These are phyloP conservation scores for Paramecium biaurelia DNA, from an alignment of 73 alveolate genomes.

Conservation along the genomic window DNA sequence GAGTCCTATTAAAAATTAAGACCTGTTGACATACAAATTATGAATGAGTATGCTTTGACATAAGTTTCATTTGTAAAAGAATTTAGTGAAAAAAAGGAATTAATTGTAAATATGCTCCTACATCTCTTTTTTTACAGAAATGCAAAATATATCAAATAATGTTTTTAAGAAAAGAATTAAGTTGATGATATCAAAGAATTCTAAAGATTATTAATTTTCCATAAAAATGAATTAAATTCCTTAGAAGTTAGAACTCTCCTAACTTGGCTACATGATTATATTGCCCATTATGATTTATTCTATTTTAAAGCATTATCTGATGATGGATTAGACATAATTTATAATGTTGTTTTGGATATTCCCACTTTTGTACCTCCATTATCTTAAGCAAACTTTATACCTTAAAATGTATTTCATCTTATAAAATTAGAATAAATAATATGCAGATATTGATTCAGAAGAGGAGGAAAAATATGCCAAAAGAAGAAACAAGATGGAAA, in stretches of 20 bases:
- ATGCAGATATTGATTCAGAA: slow-evolving; percentile 29
- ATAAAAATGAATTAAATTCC: slow-evolving; percentile 23
- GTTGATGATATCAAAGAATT: slow-evolving; percentile 5
- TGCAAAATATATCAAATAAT: slow-evolving; percentile 14
- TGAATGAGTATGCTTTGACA: slow-evolving; percentile 44
- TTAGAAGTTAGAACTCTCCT: slow-evolving; percentile 12
- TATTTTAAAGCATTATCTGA: slow-evolving; percentile 1
- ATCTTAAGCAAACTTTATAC: neutral
- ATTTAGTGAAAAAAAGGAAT: slow-evolving; percentile 33
- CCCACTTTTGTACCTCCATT: slow-evolving; percentile 42
- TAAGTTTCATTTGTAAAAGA: slow-evolving; percentile 32
- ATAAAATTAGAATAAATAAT: neutral
- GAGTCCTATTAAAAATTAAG: neutral
- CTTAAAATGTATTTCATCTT: neutral
- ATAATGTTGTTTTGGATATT: slow-evolving; percentile 7
- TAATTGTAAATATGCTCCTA: neutral
- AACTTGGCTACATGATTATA: neutral
- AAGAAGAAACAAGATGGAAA: neutral
- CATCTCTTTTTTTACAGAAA: slow-evolving; percentile 31
- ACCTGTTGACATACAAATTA: slow-evolving; percentile 19
- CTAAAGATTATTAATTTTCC: neutral
- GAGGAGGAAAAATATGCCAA: slow-evolving; percentile 28
- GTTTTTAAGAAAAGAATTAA: neutral
- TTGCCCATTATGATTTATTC: slow-evolving; percentile 12
- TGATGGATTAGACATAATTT: slow-evolving; percentile 30